These are phyloP conservation scores for Cordyceps tenuipes DNA, from an alignment of 2,329 filamentous ascomycete genomes.

Conservation along the genomic window DNA sequence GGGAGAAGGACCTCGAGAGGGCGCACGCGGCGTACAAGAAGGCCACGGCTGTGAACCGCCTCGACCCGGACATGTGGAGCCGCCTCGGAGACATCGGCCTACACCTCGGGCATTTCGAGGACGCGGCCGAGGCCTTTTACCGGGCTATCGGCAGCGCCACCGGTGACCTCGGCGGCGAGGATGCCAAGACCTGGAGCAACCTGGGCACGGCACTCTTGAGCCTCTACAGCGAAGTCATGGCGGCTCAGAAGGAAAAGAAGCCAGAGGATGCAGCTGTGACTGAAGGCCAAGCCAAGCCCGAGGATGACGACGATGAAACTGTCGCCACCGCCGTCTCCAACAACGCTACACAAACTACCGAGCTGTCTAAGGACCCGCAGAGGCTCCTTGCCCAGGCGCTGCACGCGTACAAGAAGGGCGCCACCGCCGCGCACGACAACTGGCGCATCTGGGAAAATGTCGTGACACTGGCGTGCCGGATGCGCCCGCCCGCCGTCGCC, in stretches of 20 bases:
- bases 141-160: conserved; percentile 61
- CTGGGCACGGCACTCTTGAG: conserved; percentile 75
- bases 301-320: conserved; percentile 15
- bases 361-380: conserved; percentile 38
- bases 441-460: conserved; percentile 97
- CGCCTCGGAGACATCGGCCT: conserved; percentile 82
- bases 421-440: conserved; percentile 73
- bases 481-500: conserved; percentile 63
- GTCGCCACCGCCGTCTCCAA: conserved; percentile 23
- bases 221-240: conserved; percentile 48
- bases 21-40: conserved; percentile 72
- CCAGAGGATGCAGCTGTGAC: conserved; percentile 12
- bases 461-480: conserved; percentile 72
- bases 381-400: conserved; percentile 66
- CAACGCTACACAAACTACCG: conserved; percentile 19
- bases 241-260: conserved; percentile 26
- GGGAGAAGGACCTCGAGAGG: conserved; percentile 54
- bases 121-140: conserved; percentile 75
- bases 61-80: conserved; percentile 82
- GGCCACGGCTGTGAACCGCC: conserved; percentile 68
- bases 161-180: conserved; percentile 65
- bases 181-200: conserved; percentile 93
- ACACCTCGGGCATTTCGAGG: conserved; percentile 65
- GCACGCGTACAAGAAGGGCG: conserved; percentile 78
- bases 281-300: conserved; percentile 11